Evolutionary conservation across 179 eudicot genomes (phyloP), one percentile per base, ranked within the genome.

Genomic region (Vitellaria paradoxa): DNA sequence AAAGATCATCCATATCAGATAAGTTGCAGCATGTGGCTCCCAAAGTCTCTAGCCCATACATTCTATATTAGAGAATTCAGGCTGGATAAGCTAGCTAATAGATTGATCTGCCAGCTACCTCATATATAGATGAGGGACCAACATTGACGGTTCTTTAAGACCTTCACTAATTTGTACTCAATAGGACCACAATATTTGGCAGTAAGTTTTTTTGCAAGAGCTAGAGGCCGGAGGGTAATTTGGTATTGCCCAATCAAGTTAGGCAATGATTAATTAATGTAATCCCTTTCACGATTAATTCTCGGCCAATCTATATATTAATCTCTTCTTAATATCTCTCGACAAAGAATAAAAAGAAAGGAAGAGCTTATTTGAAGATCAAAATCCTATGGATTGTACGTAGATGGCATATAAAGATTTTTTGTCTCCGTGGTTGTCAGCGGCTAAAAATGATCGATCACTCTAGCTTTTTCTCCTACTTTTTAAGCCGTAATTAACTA

Each of bases 1-100:
- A 42, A 67, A 67, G 71, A 67, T 20, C 10, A 26, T 67, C 9
- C 30, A 30, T 30, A 65, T 65, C 40, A 59, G 76, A 73, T 74
- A 74, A 74, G 77, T 74, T 46, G 6, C 9, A 73, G 18, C 56
- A 74, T 74, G 77, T 61, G 77, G 68, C 57, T 61, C 55, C 68
- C 55, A 74, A 74, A 61, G 40, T 45, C 62, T 66, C 11, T 59
- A 68, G 59, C 63, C 68, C 61, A 63, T 59, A 46, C n/a, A 30
- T 30, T 1, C 37, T 30, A 30, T 13, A 74, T 10, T 74, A 66
- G 49, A 62, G 56, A n/a, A 46, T 10, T 12, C 24, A 40, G 23
- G 77, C 61, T 46, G 56, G 55, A 68, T 46, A 6, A 45, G 72
- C 50, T 68, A 55, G 47, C 9, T 8, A 37, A 47, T 68, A 6